Base-by-base conservation (phyloP, 305 asterid species). In the Fraxinus sp. region DNA sequence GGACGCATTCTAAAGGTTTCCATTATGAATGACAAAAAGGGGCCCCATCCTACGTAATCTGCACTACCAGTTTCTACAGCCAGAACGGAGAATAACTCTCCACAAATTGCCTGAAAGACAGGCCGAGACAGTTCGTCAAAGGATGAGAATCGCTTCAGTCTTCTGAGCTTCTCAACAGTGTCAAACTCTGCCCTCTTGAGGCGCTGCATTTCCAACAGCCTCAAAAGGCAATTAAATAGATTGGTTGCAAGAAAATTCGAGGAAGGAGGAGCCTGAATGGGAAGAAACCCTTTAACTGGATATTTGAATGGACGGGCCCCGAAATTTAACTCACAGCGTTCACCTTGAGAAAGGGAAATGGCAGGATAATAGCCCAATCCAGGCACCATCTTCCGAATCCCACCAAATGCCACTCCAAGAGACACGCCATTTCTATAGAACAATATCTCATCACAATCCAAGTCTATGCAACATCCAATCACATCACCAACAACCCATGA, bases 311-410 rank as follows among this genome's bases (percentile, higher is more conserved):
- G 99, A 74, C 82, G 86, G 20, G 89, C 96, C 83, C 99, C 99
- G 77, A 95, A 95, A 87, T 95, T 95, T 82, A 94, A 84, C 91
- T 95, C 93, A 81, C 99, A 94, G 0, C 99, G 92, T 87, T 95
- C 99, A 81, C 99, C 99, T 86, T 91, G 98, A 82, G 99, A 95
- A 77, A 95, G 93, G 81, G 99, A 95, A 86, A 95, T 86, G 33
- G 98, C 97, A 82, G 99, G 99, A 88, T 94, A 92, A 88, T 95
- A 95, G 75, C 97, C 99, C 89, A 95, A 88, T 80, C 98, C 98
- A 83, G 99, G 99, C 55, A 90, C 98, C 97, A 93, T 93, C 89
- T 94, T 95, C 32, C 98, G 93, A 64, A 95, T 88, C 66, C 97
- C 99, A 75, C 79, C 84, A 86, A 94, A 95, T 77, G 99, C 99